Evolutionary conservation across 495 filamentous ascomycete genomes (phyloP).

Genomic region (Niebla homalea): DNA sequence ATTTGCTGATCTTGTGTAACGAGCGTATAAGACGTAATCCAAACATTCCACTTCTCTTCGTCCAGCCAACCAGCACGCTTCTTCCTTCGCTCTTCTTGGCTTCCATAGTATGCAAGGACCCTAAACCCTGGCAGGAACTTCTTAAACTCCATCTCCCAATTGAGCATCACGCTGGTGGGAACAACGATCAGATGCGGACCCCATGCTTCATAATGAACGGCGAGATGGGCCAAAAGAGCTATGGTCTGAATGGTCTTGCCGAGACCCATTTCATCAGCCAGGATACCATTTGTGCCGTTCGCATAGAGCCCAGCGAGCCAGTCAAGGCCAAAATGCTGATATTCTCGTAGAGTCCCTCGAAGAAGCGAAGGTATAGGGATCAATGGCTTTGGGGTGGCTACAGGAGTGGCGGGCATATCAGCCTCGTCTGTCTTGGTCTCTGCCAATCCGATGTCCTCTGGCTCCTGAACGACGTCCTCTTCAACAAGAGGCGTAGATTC

Average conservation of each 20-base stretch:
- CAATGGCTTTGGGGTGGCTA: conserved; percentile 32
- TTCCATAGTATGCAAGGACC: conserved; percentile 93
- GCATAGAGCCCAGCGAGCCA: conserved; percentile 90
- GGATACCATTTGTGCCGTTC: conserved; percentile 89
- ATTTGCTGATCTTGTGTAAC: conserved; percentile 86
- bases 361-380: conserved; percentile 81
- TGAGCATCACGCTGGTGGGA: conserved; percentile 95
- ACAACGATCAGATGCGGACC: conserved; percentile 94
- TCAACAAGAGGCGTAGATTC: too few relatives aligned
- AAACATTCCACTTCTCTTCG: conserved; percentile 85
- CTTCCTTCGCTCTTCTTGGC: conserved; percentile 74
- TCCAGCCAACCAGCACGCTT: conserved; percentile 88
- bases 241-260: conserved; percentile 99
- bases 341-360: conserved; percentile 83
- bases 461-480: not conserved
- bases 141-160: conserved; percentile 99
- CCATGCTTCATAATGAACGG: conserved; percentile 84
- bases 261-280: conserved; percentile 99
- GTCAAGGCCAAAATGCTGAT: conserved; percentile 91
- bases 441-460: not conserved
- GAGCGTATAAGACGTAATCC: conserved; percentile 93
- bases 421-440: conserved; percentile 7
- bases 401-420: conserved; percentile 25
- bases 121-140: conserved; percentile 99
- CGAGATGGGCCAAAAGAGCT: conserved; percentile 82